Conservation (phyloP, 805 yeast genomes). For the Spathaspora arborariae region DNA sequence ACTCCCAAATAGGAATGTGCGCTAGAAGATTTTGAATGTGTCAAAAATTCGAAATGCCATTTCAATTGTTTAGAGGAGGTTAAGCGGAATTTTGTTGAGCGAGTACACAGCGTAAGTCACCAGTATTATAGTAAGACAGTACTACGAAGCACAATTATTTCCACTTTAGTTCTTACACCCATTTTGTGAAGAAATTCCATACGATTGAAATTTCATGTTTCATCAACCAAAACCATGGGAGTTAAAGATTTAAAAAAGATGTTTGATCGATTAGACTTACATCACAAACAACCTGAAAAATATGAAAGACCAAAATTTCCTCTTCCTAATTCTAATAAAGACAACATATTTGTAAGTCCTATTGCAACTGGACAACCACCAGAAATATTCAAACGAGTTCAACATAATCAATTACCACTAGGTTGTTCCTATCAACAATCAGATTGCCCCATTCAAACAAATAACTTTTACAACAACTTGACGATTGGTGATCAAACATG, state of each 20-base stretch:
- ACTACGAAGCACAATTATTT: no score
- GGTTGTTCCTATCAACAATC: conserved; percentile 21
- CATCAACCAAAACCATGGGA: conserved; percentile 3
- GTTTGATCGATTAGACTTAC: background rate
- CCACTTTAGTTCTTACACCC: no score
- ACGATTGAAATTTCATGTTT: background rate
- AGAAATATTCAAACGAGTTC: conserved; percentile 29
- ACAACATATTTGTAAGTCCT: conserved; percentile 38
- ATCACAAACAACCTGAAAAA: background rate
- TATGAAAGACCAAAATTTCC: background rate
- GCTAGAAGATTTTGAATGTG: background rate
- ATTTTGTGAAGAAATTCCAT: no score
- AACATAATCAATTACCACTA: conserved; percentile 33
- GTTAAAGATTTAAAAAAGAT: conserved; percentile 3
- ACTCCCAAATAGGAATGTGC: background rate
- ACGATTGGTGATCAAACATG: conserved; percentile 61
- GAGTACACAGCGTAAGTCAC: no score
- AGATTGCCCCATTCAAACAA: conserved; percentile 58
- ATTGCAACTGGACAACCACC: conserved; percentile 45
- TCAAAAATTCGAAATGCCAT: no score
- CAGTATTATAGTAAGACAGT: no score
- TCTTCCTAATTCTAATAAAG: background rate
- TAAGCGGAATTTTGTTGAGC: no score
- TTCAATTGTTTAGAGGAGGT: no score
- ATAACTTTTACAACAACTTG: conserved; percentile 75